phyloP scores from a whole-genome alignment of 805 yeast species.

The Candida broadrunensis region DNA sequence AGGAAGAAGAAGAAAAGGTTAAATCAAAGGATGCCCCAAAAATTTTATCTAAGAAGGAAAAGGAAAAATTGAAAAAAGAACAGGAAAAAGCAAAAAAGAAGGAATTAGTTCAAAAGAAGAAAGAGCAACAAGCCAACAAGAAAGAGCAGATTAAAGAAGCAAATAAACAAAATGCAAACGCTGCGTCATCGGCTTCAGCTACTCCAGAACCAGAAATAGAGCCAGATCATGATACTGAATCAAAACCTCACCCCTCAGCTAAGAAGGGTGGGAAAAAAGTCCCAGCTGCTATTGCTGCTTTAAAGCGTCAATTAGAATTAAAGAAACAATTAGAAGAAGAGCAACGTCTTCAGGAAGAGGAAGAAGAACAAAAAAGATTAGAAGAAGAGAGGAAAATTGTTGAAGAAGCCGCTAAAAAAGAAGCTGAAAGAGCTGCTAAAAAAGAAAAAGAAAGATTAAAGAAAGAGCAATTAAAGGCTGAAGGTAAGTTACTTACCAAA shows the following conservation, averaged over 20 bases:
- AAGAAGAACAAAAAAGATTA: conserved; percentile 47
- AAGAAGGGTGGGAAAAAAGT: conserved; percentile 70
- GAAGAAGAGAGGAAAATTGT: conserved; percentile 50
- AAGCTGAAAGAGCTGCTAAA: conserved; percentile 59
- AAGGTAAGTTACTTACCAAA: conserved; percentile 90
- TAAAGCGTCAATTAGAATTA: conserved; percentile 84
- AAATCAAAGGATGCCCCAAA: conserved; percentile 58
- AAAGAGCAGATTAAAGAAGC: conserved; percentile 54
- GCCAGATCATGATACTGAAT: conserved; percentile 32
- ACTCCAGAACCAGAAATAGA: conserved; percentile 28
- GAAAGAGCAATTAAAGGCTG: conserved; percentile 90
- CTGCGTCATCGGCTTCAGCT: conserved; percentile 24
- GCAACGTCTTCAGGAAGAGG: conserved; percentile 68
- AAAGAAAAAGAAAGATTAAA: conserved; percentile 85
- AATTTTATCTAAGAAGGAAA: conserved; percentile 87
- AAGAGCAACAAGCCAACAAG: conserved; percentile 61
- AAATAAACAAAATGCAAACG: conserved; percentile 42
- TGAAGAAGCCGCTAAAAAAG: conserved; percentile 66
- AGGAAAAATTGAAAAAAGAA: conserved; percentile 93
- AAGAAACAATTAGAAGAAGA: conserved; percentile 88
- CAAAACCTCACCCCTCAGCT: conserved; percentile 37
- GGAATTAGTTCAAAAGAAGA: conserved; percentile 84
- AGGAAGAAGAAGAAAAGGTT: conserved; percentile 56
- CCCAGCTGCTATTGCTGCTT: conserved; percentile 89
- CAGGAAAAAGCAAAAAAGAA: conserved; percentile 87